Conservation (phyloP, 2,329 filamentous ascomycete species). For the Amesomyces nigricolor region DNA sequence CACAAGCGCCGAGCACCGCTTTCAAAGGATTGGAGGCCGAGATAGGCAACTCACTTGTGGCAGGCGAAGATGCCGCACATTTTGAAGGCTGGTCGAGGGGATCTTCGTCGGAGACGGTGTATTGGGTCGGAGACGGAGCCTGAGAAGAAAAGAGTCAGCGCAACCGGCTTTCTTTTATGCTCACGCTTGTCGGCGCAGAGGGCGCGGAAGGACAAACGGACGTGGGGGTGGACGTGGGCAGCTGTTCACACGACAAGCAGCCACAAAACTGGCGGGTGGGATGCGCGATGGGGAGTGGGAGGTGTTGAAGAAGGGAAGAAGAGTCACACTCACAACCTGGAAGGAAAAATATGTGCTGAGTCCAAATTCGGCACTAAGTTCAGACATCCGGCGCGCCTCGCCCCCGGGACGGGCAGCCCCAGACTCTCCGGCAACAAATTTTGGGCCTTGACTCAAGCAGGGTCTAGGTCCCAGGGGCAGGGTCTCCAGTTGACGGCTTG, state of each 20-base stretch:
- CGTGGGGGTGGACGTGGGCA: slow-evolving; percentile 7
- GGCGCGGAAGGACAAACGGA: not conserved
- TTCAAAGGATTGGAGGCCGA: slow-evolving; percentile 20
- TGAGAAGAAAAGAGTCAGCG: slow-evolving; percentile 14
- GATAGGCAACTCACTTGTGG: slow-evolving; percentile 60
- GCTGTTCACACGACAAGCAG: slow-evolving; percentile 10
- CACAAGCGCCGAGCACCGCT: slow-evolving; percentile 10
- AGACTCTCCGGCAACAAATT: slow-evolving; percentile 11
- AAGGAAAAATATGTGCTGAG: slow-evolving; percentile 16
- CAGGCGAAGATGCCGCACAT: slow-evolving; percentile 99
- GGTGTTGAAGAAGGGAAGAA: slow-evolving; percentile 9
- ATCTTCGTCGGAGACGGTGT: slow-evolving; percentile 10
- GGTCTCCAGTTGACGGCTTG: slow-evolving; percentile 8
- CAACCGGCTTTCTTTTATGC: slow-evolving; percentile 24
- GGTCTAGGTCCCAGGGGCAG: slow-evolving; percentile 10
- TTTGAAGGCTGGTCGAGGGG: slow-evolving; percentile 20
- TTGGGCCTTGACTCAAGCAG: slow-evolving; percentile 18
- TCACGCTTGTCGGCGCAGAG: slow-evolving; percentile 10
- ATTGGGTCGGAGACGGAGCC: slow-evolving; percentile 21
- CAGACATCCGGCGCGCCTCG: slow-evolving; percentile 13
- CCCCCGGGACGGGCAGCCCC: slow-evolving; percentile 11
- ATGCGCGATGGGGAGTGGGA: slow-evolving; percentile 5
- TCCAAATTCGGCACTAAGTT: slow-evolving; percentile 19
- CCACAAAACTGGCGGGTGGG: slow-evolving; percentile 10
- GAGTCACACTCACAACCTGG: slow-evolving; percentile 18